Evolutionary conservation across 306 rosid genomes (phyloP).

Genomic region (Dalbergia cochinchinensis): DNA sequence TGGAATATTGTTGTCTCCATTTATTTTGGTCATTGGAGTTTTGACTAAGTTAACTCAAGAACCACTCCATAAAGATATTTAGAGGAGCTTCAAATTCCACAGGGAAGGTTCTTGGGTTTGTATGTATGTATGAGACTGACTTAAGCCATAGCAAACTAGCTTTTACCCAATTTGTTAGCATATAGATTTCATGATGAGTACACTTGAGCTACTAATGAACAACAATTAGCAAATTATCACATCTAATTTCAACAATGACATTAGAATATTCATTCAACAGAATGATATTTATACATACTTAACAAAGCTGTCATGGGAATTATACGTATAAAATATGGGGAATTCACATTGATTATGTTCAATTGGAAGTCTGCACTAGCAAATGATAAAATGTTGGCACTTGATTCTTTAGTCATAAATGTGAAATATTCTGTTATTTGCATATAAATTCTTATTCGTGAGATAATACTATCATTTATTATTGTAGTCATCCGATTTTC

Average conservation of each 20-base stretch:
- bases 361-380: too few relatives aligned
- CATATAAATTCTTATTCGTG: too few relatives aligned
- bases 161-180: neutral
- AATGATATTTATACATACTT: too few relatives aligned
- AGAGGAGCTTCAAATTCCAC: neutral
- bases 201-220: neutral
- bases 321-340: too few relatives aligned
- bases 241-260: neutral
- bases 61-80: neutral
- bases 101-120: neutral
- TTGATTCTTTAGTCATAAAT: too few relatives aligned
- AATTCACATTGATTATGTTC: too few relatives aligned
- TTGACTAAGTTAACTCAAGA: conserved; percentile 4
- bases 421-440: too few relatives aligned
- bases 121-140: neutral
- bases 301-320: too few relatives aligned
- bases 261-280: too few relatives aligned
- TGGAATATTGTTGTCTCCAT: neutral
- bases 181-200: neutral
- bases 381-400: too few relatives aligned
- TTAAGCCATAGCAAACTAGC: neutral
- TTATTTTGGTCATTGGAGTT: neutral
- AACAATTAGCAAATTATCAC: neutral
- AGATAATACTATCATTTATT: too few relatives aligned
- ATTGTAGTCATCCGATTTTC: too few relatives aligned